Conservation (phyloP, 2,329 filamentous ascomycete genomes). For the Beauveria rudraprayagi region DNA sequence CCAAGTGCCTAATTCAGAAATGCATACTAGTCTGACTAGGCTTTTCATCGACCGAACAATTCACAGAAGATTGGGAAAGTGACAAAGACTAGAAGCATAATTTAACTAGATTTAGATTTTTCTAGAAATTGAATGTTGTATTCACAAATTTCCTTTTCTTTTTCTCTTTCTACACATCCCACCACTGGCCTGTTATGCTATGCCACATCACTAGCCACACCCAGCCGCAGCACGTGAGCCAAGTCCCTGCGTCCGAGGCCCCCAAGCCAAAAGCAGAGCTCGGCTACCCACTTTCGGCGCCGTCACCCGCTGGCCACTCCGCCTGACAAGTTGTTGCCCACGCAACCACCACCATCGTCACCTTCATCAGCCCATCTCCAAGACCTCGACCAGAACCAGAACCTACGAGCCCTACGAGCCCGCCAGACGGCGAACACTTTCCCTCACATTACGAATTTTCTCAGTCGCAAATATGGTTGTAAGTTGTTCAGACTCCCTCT, state of each 20-base stretch:
- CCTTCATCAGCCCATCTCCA: background rate
- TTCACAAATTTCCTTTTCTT: too few species aligned
- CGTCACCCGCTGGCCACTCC: background rate
- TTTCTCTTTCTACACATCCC: too few species aligned
- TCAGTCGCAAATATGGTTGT: background rate
- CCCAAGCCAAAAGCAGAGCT: background rate
- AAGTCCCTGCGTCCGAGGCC: background rate
- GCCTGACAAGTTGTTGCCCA: slow-evolving; percentile 9
- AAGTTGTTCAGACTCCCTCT: background rate
- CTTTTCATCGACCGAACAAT: too few species aligned
- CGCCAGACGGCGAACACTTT: background rate
- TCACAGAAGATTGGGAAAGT: too few species aligned
- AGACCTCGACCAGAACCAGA: background rate
- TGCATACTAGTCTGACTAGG: too few species aligned
- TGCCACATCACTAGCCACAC: background rate
- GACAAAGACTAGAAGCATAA: too few species aligned
- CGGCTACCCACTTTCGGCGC: background rate
- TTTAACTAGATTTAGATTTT: too few species aligned
- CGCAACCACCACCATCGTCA: slow-evolving; percentile 10
- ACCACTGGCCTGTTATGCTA: background rate
- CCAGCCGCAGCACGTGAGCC: background rate
- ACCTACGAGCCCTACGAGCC: background rate
- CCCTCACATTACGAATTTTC: background rate
- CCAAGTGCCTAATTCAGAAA: too few species aligned
- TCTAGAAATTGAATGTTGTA: too few species aligned